Evolutionary conservation across 1,284 basidiomycete species (phyloP), one percentile per base, ranked within the genome.

Genomic region (Pseudozyma sp.): DNA sequence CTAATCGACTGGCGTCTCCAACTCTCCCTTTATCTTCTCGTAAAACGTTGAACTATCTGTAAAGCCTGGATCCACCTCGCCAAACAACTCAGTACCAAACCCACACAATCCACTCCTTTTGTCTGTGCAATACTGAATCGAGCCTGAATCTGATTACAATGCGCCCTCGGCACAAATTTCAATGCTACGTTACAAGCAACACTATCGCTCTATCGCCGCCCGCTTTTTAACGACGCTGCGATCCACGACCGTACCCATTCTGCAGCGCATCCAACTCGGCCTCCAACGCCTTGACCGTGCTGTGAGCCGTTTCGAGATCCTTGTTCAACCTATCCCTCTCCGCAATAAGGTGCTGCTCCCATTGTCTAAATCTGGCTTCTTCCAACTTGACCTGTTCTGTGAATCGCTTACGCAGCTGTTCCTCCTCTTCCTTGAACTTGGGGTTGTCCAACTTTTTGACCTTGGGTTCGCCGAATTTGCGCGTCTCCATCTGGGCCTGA

Each of bases 301-400:
- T 57, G 57, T 85, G 83, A 1, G 83, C 83, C 4, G 77, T 78
- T 55, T 85, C 83, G 34, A 85, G 75, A 55, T 85, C 83, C 77
- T 84, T 84, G 79, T 85, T 85, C 48, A 85, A 70, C 47, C 83
- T 78, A 63, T 85, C 83, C 25, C 83, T 61, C 64, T 85, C 83
- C n/a, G 83, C 83, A 59, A 85, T 85, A 86, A 95, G 92, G 87
- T 97, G 95, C 87, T 97, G 94, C 87, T 98, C 96, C 97, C 97
- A 99, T 84, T 98, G 95, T 85, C 97, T 91, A 90, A 99, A 99
- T 70, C 97, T 89, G 12, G 93, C 90, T 86, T 99, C 96, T 88
- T 99, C 96, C 68, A 95, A 89, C 89, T 99, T 99, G 89, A 99
- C 97, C 88, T 99, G 96, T 86, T 99, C 97, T 38, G 96, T 99